Conservation (phyloP, 108 stramenopile genomes). For the Cyclotella cryptica region DNA sequence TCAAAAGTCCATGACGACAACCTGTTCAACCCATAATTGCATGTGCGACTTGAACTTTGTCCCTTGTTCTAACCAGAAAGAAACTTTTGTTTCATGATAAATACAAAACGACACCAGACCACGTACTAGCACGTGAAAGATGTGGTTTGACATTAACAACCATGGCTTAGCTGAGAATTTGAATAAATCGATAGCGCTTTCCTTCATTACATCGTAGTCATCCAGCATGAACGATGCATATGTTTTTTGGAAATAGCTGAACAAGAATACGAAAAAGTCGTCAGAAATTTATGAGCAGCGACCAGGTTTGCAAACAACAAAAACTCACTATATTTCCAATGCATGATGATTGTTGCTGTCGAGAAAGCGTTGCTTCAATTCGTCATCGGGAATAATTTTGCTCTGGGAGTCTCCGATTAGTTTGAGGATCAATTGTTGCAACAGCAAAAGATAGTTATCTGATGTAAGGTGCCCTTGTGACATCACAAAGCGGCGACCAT, state of each 20-base stretch:
- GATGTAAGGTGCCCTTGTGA: no score
- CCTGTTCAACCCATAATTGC: background rate
- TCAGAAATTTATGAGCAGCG: background rate
- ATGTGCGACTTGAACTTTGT: slow-evolving; percentile 4
- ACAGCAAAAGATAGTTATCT: no score
- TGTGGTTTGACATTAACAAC: background rate
- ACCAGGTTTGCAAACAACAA: background rate
- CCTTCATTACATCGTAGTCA: background rate
- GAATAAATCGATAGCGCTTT: background rate
- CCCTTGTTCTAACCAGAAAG: background rate
- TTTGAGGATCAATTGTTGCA: no score
- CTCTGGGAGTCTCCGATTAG: no score
- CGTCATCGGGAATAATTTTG: no score
- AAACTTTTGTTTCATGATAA: background rate
- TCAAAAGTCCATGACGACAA: slow-evolving; percentile 22
- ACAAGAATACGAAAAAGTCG: background rate
- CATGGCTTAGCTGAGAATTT: background rate
- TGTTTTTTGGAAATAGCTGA: background rate
- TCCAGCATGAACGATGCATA: background rate
- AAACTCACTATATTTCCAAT: background rate
- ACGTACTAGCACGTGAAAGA: background rate
- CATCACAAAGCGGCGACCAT: no score
- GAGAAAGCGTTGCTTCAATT: no score
- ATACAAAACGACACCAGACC: slow-evolving; percentile 18
- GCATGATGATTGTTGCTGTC: no score